Evolutionary conservation across 2,329 filamentous ascomycete genomes (phyloP).

Genomic region (Sporothrix inflata): DNA sequence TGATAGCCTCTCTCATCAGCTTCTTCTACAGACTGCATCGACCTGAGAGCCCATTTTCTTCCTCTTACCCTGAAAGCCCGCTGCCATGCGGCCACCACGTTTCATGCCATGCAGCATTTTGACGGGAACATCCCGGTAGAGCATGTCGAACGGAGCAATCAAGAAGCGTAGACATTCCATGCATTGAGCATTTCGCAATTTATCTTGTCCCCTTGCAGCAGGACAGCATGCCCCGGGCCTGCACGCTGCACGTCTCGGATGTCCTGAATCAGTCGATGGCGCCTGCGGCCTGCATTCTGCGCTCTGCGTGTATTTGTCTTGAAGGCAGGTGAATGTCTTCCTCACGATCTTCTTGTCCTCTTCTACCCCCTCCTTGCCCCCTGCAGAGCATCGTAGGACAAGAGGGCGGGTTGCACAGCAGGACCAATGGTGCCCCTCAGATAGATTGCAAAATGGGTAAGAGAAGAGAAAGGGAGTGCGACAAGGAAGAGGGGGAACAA

Average conservation of each 20-base stretch:
- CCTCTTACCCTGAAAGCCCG: too few relatives aligned
- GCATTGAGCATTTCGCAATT: too few relatives aligned
- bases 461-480: background rate
- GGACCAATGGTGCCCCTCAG: background rate
- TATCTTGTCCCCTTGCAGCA: background rate
- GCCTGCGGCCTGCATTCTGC: background rate
- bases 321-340: background rate
- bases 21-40: too few relatives aligned
- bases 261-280: slow-evolving; percentile 16
- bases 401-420: slow-evolving; percentile 11
- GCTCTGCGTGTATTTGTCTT: background rate
- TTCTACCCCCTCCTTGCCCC: background rate
- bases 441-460: background rate
- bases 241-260: slow-evolving; percentile 5
- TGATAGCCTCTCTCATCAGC: too few relatives aligned
- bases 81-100: slow-evolving; percentile 6
- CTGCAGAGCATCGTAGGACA: background rate
- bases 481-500: background rate
- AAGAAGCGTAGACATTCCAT: background rate
- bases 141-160: background rate
- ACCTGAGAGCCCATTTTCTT: too few relatives aligned
- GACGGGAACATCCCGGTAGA: background rate
- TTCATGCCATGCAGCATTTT: slow-evolving; percentile 3
- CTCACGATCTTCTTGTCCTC: background rate
- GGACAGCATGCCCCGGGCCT: slow-evolving; percentile 9